Conservation (phyloP, 768 basidiomycete species). For the Agrocybe pediades region DNA sequence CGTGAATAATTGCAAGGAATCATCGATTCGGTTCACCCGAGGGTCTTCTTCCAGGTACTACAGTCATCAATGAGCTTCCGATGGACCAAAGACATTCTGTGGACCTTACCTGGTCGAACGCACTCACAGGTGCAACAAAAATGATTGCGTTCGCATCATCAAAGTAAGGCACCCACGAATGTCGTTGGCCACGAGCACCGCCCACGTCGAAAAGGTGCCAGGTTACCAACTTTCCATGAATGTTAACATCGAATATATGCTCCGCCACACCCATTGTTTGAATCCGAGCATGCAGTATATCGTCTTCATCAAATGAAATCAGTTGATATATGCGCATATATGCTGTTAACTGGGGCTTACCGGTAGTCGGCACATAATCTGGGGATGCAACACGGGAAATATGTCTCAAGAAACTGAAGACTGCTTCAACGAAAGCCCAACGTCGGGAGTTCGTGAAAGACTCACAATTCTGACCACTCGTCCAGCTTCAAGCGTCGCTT, state of each 20-base stretch:
- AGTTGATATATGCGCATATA: conserved; percentile 30
- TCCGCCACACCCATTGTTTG: conserved; percentile 90
- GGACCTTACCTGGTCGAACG: conserved; percentile 67
- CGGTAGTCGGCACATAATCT: conserved; percentile 76
- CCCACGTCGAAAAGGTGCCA: conserved; percentile 78
- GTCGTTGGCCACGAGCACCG: conserved; percentile 70
- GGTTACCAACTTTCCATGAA: conserved; percentile 75
- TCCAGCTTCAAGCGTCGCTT: conserved; percentile 76
- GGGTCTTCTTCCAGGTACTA: conserved; percentile 89
- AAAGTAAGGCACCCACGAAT: conserved; percentile 79
- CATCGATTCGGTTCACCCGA: conserved; percentile 82
- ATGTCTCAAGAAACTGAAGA: conserved; percentile 68
- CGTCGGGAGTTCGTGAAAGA: conserved; percentile 12
- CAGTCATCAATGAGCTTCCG: conserved; percentile 8
- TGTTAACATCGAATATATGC: conserved; percentile 79
- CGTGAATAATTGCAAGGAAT: conserved; percentile 86
- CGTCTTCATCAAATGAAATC: conserved; percentile 54
- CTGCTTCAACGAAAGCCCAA: conserved; percentile 15
- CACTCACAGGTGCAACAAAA: conserved; percentile 77
- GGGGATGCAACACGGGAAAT: conserved; percentile 70
- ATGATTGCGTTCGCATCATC: conserved; percentile 81
- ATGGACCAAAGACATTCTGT: not conserved
- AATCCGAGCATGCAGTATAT: conserved; percentile 86
- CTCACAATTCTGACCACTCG: conserved; percentile 90
- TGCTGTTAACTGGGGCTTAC: conserved; percentile 34